Evolutionary conservation across 139 green algal genomes (phyloP), one percentile per base, ranked within the genome.

Genomic region (Tetradesmus lagerheimii): DNA sequence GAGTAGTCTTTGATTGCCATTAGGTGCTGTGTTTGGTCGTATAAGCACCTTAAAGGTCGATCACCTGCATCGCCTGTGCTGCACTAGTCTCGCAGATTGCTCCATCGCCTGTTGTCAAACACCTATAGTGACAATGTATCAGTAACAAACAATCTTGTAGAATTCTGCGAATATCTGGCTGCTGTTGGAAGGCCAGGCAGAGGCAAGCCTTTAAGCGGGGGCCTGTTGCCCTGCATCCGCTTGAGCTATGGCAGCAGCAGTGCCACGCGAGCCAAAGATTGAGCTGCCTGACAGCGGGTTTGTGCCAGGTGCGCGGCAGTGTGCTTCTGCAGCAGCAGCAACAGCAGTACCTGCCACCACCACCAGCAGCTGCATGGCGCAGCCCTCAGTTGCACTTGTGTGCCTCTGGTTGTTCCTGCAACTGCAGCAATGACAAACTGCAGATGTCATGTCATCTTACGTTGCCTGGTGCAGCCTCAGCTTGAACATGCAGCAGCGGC

Each of bases 251-350:
- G 57, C 57, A 71, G 57, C 57, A n/a, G 57, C 57, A 71, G 23
- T 11, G 57, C n/a, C 81, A 12, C 47, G 18, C 27, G 45, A 87
- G 20, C 27, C 81, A 11, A 87, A 87, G 53, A 78, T 87, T 53
- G 81, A 87, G 34, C 81, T 87, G 2, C 34, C 74, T 9, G 81
- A 87, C 35, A 57, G 53, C 23, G 50, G 50, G 2, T 37, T 27
- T 11, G 43, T 87, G 4, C 34, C 50, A 37, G 81, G 57, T 71
- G 57, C 25, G 57, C 9, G 15, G 57, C 57, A 71, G 57, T 23
- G 23, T 71, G 57, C 57, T 71, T 31, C 20, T 71, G 18, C 25
- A 71, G 23, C 57, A 71, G 25, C 23, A 71, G 57, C 57, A 31
- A n/a, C 57, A 71, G 57, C 57, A 71, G 57, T 62, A 62, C 47